phyloP scores from a whole-genome alignment of 2,329 filamentous ascomycete species.

The Hansfordia pulvinata region DNA sequence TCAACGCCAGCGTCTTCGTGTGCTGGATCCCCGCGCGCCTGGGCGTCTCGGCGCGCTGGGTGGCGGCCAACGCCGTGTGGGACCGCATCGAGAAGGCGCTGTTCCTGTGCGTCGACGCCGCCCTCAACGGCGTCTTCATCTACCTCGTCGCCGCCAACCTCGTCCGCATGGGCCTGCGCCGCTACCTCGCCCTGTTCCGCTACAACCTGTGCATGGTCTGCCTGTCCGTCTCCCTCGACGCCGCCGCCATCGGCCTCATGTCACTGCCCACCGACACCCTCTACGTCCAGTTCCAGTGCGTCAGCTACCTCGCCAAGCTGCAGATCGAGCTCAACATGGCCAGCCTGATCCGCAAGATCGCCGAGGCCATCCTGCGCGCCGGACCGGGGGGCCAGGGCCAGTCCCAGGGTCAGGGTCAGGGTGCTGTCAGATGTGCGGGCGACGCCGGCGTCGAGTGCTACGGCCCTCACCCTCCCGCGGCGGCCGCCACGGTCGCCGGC shows the following conservation, averaged over 20 bases:
- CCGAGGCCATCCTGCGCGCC: too few relatives aligned
- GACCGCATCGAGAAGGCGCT: constrained; percentile 28
- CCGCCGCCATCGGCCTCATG: constrained; percentile 21
- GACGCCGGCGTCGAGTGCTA: too few relatives aligned
- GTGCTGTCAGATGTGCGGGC: too few relatives aligned
- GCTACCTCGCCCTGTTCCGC: constrained; percentile 13
- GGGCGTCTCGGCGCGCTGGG: constrained; percentile 17
- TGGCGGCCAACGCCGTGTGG: constrained; percentile 26
- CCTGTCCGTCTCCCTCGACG: constrained; percentile 17
- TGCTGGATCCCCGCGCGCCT: constrained; percentile 31
- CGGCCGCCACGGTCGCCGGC: too few relatives aligned
- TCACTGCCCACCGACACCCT: constrained; percentile 23
- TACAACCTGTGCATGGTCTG: neutral
- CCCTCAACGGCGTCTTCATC: constrained; percentile 29
- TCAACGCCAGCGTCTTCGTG: constrained; percentile 26
- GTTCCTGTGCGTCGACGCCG: constrained; percentile 24
- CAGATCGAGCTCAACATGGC: constrained; percentile 31
- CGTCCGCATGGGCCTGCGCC: constrained; percentile 24
- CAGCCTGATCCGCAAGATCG: constrained; percentile 21
- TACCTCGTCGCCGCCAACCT: constrained; percentile 22
- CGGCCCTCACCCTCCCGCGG: too few relatives aligned
- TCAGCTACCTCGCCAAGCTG: constrained; percentile 28
- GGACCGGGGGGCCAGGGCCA: too few relatives aligned
- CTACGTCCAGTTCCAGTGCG: constrained; percentile 28
- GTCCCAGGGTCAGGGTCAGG: too few relatives aligned